Percentiles rank a stretch among this genome's conserved stretches.
Evolutionary conservation across 2,329 filamentous ascomycete species (phyloP).

Genomic region (Fusarium transvaalense): DNA sequence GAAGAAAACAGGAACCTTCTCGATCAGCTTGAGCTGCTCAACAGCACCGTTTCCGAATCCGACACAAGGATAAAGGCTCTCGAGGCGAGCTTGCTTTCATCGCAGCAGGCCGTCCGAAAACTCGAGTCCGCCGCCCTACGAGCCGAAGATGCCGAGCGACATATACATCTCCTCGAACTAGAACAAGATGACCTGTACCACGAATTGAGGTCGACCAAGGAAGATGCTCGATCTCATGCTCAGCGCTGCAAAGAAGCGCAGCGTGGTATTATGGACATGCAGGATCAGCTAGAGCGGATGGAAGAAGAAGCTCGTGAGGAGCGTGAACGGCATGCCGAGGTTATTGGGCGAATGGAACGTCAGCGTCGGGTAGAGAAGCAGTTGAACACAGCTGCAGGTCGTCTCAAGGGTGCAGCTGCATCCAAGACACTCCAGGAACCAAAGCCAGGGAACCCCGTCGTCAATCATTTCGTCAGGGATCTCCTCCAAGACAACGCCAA

Average conservation of each 20-base stretch:
- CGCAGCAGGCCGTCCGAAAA: slow-evolving; percentile 80
- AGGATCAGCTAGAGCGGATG: slow-evolving; percentile 89
- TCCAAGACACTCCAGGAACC: slow-evolving; percentile 72
- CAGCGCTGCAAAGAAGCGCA: slow-evolving; percentile 90
- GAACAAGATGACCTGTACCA: slow-evolving; percentile 82
- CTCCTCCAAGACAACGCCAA: slow-evolving; percentile 96
- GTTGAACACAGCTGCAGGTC: slow-evolving; percentile 80
- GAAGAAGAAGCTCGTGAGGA: slow-evolving; percentile 87
- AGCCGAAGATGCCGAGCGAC: slow-evolving; percentile 82
- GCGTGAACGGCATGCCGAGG: slow-evolving; percentile 82
- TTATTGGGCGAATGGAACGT: slow-evolving; percentile 85
- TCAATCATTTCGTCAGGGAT: slow-evolving; percentile 97
- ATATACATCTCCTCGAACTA: slow-evolving; percentile 81
- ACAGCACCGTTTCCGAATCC: slow-evolving; percentile 81
- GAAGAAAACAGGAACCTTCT: slow-evolving; percentile 86
- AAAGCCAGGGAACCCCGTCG: slow-evolving; percentile 74
- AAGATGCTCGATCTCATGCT: slow-evolving; percentile 82
- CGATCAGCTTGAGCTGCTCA: slow-evolving; percentile 86
- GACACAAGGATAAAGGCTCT: slow-evolving; percentile 83
- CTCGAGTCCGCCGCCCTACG: slow-evolving; percentile 79
- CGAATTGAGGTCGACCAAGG: slow-evolving; percentile 73
- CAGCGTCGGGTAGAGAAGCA: slow-evolving; percentile 86
- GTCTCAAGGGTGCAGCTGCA: slow-evolving; percentile 84
- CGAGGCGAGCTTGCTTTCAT: slow-evolving; percentile 80
- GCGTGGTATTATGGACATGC: slow-evolving; percentile 79